phyloP scores from a whole-genome alignment of 1,139 yeast genomes.

The Hyphopichia burtonii region DNA sequence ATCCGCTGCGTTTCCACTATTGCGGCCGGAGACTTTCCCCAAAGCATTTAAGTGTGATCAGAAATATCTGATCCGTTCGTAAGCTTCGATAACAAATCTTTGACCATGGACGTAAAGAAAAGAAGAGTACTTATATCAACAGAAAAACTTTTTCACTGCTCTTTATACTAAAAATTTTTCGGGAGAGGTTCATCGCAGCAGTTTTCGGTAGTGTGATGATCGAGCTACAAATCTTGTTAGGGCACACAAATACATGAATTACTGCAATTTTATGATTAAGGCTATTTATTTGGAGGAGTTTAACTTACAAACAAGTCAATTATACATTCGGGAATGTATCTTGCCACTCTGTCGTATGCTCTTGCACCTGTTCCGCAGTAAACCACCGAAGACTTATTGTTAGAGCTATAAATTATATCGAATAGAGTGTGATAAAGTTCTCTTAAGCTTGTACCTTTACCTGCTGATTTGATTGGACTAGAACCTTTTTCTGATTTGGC shows the following conservation, averaged over 20 bases:
- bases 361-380: slow-evolving; percentile 56
- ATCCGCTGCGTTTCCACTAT: slow-evolving; percentile 60
- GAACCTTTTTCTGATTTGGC: slow-evolving; percentile 32
- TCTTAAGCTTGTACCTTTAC: slow-evolving; percentile 41
- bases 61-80: slow-evolving; percentile 47
- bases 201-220: slow-evolving; percentile 2
- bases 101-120: slow-evolving; percentile 54
- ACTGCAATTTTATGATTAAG: background rate
- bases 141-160: background rate
- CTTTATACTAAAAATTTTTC: slow-evolving; percentile 4
- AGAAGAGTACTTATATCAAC: background rate
- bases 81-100: slow-evolving; percentile 88
- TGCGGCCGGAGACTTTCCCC: slow-evolving; percentile 96
- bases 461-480: slow-evolving; percentile 34
- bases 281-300: background rate
- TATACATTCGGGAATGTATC: slow-evolving; percentile 33
- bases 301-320: slow-evolving; percentile 21
- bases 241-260: background rate
- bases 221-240: slow-evolving; percentile 2
- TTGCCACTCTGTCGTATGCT: slow-evolving; percentile 35
- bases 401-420: slow-evolving; percentile 46
- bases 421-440: slow-evolving; percentile 54
- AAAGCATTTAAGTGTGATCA: slow-evolving; percentile 48
- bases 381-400: slow-evolving; percentile 28
- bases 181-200: background rate